Base-by-base conservation (phyloP, 1,284 basidiomycete genomes). In the Agaricales sp. region DNA sequence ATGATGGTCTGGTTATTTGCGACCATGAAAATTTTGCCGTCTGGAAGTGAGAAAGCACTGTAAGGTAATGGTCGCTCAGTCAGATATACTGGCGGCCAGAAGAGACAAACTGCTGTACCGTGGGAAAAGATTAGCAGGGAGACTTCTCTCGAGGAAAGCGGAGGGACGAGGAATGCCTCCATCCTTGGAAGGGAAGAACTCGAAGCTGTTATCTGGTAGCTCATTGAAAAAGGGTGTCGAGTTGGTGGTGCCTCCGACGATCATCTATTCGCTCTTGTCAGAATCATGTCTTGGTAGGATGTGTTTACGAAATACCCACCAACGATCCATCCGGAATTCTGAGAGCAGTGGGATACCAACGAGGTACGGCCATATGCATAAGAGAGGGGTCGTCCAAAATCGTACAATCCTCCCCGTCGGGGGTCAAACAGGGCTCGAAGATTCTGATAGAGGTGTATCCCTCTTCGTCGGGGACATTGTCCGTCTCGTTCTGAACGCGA, bases 1-100 rank as follows among this genome's bases (percentile, higher is more conserved):
- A 92, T 78, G 70, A 85, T 88, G 2, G 85, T 79, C 52, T 87
- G 77, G 38, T 68, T 77, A 59, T 92, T 92, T 1, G 88, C 89
- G 16, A 84, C 87, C 47, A 92, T 73, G 61, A 92, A 91, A 14
- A 92, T 56, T 19, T 61, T 77, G 1, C 80, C 82, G 55, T 87
- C 75, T 2, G 89, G 84, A n/a, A 92, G 75, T 20, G 70, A 59
- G 55, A 87, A 83, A 2, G 80, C 78, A 53, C 89, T 81, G 0
- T 88, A n/a, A 92, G 92, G 12, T 57, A 82, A 82, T 52, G 92
- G 68, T 2, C 86, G 87, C 50, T 82, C n/a, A n/a, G 77, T 52
- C 71, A 67, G 4, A 92, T 67, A 63, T 92, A 91, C 4, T 69
- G 69, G 12, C n/a, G n/a, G n/a, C n/a, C 8, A 35, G 30, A 23